These are phyloP conservation scores for Trypethelium eluteriae DNA, from an alignment of 495 filamentous ascomycete species.

Conservation along the genomic window DNA sequence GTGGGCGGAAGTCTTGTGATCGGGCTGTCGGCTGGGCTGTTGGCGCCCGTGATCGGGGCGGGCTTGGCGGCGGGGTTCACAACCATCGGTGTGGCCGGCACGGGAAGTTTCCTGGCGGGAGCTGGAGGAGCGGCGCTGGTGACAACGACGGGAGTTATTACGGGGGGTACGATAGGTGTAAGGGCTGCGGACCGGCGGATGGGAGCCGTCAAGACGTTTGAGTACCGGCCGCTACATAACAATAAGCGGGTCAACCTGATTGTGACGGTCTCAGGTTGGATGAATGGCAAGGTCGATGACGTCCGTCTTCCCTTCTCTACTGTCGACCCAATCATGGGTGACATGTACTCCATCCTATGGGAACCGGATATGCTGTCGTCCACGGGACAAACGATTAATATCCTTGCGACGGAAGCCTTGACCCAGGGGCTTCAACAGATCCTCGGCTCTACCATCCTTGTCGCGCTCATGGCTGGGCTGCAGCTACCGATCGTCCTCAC, in stretches of 20 bases:
- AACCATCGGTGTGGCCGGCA: conserved; percentile 87
- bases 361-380: conserved; percentile 95
- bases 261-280: conserved; percentile 93
- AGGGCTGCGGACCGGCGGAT: conserved; percentile 78
- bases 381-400: conserved; percentile 97
- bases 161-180: conserved; percentile 76
- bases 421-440: conserved; percentile 95
- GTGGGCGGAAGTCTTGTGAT: conserved; percentile 95
- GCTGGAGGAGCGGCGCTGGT: conserved; percentile 90
- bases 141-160: conserved; percentile 79
- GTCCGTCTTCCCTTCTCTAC: conserved; percentile 92
- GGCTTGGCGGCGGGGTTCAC: conserved; percentile 93
- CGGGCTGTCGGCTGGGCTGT: conserved; percentile 81
- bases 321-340: conserved; percentile 94
- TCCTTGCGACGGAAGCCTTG: conserved; percentile 93
- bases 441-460: conserved; percentile 79
- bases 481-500: conserved; percentile 86
- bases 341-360: conserved; percentile 96
- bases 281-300: conserved; percentile 96
- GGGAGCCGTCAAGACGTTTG: conserved; percentile 89
- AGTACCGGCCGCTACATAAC: conserved; percentile 93
- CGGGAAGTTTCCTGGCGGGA: conserved; percentile 80
- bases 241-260: conserved; percentile 96
- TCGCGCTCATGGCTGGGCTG: conserved; percentile 85
- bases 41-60: conserved; percentile 90